Base-by-base conservation (phyloP, 2,329 filamentous ascomycete species). In the Fusarium temperatum region DNA sequence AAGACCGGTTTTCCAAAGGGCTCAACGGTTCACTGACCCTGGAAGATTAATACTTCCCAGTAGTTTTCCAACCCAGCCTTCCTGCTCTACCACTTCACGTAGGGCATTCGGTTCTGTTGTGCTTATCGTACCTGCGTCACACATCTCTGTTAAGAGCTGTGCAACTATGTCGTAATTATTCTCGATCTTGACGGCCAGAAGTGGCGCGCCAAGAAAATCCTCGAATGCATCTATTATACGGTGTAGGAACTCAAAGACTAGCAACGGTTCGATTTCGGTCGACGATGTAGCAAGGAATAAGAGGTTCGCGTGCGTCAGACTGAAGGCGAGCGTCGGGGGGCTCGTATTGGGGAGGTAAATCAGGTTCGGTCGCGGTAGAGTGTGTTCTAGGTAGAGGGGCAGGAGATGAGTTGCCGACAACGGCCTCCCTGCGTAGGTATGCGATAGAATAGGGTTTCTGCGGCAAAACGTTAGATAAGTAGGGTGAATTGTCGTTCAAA, bases 91-190 rank as follows among this genome's bases (percentile, higher is more conserved):
- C 20, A 96, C 87, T 80, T 99, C 96, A 78, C 94, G 89, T 78
- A 99, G 84, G 26, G 95, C 94, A 85, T 99, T 98, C 15, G 94
- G 93, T 82, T 99, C 96, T 3, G 96, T 98, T 64, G 94, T 97
- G 79, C 89, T 93, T 41, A 98, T 89, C n/a, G 91, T 89, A 22
- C 96, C 96, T 45, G 92, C 94, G 86, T 99, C 96, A 81, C 96
- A 98, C 93, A 99, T 97, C 84, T 99, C 96, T 70, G 92, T 94
- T 67, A 98, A 87, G 32, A 99, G 85, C 84, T 99, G 96, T 24
- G 95, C 95, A 39, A 97, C 93, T 35, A 98, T 92, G 89, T 98
- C 94, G 83, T 98, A 98, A 82, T 91, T 95, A 75, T 87, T 89
- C 83, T 98, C 95, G 74, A 99, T 92, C 85, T 96, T 98, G 80